Evolutionary conservation across 805 yeast genomes (phyloP).

Genomic region (Candida endomychidarum): DNA sequence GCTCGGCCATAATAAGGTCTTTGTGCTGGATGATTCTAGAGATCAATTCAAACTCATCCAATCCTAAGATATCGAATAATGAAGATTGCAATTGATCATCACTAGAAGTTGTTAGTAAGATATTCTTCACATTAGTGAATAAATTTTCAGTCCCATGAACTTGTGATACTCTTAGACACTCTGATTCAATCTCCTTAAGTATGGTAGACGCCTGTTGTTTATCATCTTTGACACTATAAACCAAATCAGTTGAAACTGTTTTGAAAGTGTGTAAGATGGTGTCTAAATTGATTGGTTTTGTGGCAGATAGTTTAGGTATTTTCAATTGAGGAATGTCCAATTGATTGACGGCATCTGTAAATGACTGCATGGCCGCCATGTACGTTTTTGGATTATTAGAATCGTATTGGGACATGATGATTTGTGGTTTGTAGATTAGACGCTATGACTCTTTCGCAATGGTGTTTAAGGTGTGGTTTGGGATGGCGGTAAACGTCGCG

Average conservation of each 20-base stretch:
- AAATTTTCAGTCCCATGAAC: constrained; percentile 33
- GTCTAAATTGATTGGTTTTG: too few relatives aligned
- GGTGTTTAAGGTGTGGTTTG: too few relatives aligned
- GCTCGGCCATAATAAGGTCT: constrained; percentile 17
- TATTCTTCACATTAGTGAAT: constrained; percentile 11
- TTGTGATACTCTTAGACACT: constrained; percentile 33
- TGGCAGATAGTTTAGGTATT: too few relatives aligned
- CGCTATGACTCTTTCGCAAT: constrained; percentile 1
- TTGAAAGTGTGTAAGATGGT: constrained; percentile 37
- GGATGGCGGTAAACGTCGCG: too few relatives aligned
- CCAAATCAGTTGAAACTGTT: constrained; percentile 33
- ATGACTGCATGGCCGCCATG: constrained; percentile 74
- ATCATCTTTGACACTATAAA: constrained; percentile 18
- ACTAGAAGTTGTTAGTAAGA: constrained; percentile 9
- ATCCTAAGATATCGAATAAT: constrained; percentile 79
- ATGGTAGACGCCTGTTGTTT: constrained; percentile 7
- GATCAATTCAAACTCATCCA: constrained; percentile 80
- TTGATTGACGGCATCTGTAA: constrained; percentile 50
- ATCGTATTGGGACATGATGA: constrained; percentile 37
- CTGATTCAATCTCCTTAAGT: constrained; percentile 24
- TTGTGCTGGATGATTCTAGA: constrained; percentile 56
- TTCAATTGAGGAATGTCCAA: constrained; percentile 24
- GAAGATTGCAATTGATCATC: constrained; percentile 69
- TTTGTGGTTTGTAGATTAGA: background rate
- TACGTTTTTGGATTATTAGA: constrained; percentile 70